phyloP scores from a whole-genome alignment of 768 basidiomycete species.

The Plicaturopsis crispa region DNA sequence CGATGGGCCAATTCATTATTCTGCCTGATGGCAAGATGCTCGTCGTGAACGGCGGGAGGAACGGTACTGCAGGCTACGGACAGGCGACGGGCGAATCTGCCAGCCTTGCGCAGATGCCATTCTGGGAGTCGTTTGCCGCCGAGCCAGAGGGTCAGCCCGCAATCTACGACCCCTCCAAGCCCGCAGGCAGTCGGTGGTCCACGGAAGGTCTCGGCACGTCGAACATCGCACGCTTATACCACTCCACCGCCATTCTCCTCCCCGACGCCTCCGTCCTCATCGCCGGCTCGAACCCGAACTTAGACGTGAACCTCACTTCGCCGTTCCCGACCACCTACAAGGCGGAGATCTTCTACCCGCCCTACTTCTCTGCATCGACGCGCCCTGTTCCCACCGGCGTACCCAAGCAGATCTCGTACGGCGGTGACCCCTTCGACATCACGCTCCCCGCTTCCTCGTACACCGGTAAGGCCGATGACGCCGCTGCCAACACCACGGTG shows the following conservation, averaged over 20 bases:
- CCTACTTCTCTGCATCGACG: constrained; percentile 64
- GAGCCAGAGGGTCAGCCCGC: constrained; percentile 73
- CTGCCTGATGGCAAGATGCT: constrained; percentile 76
- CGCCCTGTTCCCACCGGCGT: constrained; percentile 68
- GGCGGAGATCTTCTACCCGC: constrained; percentile 87
- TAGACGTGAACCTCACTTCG: constrained; percentile 63
- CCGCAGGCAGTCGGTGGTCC: constrained; percentile 70
- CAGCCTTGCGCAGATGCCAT: constrained; percentile 55
- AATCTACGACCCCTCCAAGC: constrained; percentile 72
- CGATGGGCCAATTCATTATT: constrained; percentile 89
- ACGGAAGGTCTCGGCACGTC: constrained; percentile 56
- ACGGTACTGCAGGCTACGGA: constrained; percentile 88
- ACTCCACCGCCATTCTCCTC: constrained; percentile 85
- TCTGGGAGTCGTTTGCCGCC: constrained; percentile 65
- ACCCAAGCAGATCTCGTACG: constrained; percentile 75
- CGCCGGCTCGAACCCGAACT: constrained; percentile 90
- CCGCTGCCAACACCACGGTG: constrained; percentile 69
- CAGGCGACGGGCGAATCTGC: constrained; percentile 33
- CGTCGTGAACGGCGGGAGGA: constrained; percentile 73
- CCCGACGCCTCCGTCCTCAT: constrained; percentile 82
- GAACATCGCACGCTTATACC: constrained; percentile 77
- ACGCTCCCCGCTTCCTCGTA: constrained; percentile 60
- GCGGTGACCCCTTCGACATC: constrained; percentile 78
- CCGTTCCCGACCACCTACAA: constrained; percentile 72
- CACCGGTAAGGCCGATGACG: constrained; percentile 56